Evolutionary conservation across 345 rosid species (phyloP), one percentile per base, ranked within the genome.

Genomic region (Arabis alpina): DNA sequence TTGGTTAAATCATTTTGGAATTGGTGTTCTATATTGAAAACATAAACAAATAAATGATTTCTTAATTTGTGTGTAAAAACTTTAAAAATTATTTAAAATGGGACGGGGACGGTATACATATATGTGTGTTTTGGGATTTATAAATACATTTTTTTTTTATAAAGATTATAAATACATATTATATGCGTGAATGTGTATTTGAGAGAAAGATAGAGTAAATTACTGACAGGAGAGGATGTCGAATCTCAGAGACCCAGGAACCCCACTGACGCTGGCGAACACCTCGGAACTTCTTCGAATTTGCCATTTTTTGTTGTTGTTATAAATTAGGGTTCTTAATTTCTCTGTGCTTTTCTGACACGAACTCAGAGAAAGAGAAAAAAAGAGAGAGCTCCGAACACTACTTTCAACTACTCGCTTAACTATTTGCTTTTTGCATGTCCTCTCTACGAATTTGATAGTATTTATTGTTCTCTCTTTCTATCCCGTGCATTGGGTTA

Each of bases 231-330:
- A 89, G 83, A 16, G 96, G 91, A 53, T 89, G 92, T 58, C 96
- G 92, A 77, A 89, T 89, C 70, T 89, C 92, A 19, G 95, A 86
- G 28, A 89, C 92, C 92, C 96, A 89, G 40, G 96, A 87, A 77
- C 96, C 96, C 96, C 96, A 89, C 85, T 87, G 92, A 75, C 96
- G 90, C 61, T 89, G 92, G 74, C 96, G 85, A 57, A 89, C 96
- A 32, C 92, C 96, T 79, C 96, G 82, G 90, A 79, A 89, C 63
- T 87, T 89, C 86, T 74, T 89, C 40, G 88, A 56, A 67, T 82
- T 85, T 81, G 82, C 90, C 96, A 89, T 88, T 54, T 88, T 54
- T 52, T 54, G 3, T n/a, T 40, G 54, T 19, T 52, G 48, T 19
- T 43, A n/a, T 43, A 28, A 27, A 11, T 51, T 42, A 40, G 37